These are phyloP conservation scores for Croton laevigatus DNA, from an alignment of 441 rosid genomes.

Conservation along the genomic window DNA sequence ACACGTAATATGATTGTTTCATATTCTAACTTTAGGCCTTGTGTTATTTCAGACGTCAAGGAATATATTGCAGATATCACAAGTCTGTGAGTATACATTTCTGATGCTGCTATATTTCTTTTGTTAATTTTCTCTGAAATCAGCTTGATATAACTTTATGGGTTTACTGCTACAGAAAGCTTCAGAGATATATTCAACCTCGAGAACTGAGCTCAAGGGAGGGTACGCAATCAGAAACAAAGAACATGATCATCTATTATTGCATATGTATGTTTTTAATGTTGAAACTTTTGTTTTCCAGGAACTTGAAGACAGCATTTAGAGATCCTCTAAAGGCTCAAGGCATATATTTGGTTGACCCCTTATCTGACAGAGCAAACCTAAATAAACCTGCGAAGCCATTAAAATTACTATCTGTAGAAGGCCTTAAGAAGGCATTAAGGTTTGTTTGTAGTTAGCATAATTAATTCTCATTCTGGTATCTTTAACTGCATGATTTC, in stretches of 20 bases:
- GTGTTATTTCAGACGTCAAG: slow-evolving; percentile 58
- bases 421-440: slow-evolving; percentile 75
- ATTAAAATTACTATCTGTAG: slow-evolving; percentile 63
- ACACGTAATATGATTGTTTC: background rate
- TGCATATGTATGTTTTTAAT: no score
- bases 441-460: slow-evolving; percentile 41
- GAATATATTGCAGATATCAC: slow-evolving; percentile 70
- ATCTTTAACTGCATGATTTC: background rate
- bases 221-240: slow-evolving; percentile 53
- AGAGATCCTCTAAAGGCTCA: slow-evolving; percentile 45
- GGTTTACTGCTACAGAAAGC: slow-evolving; percentile 50
- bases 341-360: slow-evolving; percentile 72
- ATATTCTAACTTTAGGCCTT: slow-evolving; percentile 23
- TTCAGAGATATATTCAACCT: slow-evolving; percentile 56
- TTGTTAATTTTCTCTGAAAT: slow-evolving; percentile 22
- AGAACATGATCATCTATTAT: no score
- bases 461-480: slow-evolving; percentile 2
- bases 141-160: slow-evolving; percentile 7
- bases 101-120: slow-evolving; percentile 17
- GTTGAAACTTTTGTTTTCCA: slow-evolving; percentile 19
- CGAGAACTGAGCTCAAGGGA: slow-evolving; percentile 77
- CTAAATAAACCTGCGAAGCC: slow-evolving; percentile 50
- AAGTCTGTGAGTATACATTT: slow-evolving; percentile 47
- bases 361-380: slow-evolving; percentile 48
- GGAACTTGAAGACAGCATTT: slow-evolving; percentile 68